Evolutionary conservation across 2,329 filamentous ascomycete species (phyloP).

Genomic region (Talaromyces rugulosus): DNA sequence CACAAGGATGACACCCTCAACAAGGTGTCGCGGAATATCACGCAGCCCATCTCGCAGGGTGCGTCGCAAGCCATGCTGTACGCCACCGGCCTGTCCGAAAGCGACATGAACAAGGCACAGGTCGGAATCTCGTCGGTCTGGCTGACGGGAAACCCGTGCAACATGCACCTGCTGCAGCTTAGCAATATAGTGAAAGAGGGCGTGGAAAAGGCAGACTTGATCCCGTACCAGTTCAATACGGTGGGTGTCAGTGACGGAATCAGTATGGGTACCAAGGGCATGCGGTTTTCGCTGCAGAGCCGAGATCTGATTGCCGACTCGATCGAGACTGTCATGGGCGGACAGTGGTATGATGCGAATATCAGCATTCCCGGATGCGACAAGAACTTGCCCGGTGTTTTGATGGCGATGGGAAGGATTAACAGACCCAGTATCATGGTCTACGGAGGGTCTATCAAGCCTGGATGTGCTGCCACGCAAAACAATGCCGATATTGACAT

Average conservation of each 20-base stretch:
- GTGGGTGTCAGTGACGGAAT: conserved; percentile 97
- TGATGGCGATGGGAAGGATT: conserved; percentile 90
- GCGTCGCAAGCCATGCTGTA: conserved; percentile 99
- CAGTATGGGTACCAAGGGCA: conserved; percentile 96
- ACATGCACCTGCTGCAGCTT: conserved; percentile 95
- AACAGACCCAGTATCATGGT: conserved; percentile 97
- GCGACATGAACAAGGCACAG: conserved; percentile 93
- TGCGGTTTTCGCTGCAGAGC: conserved; percentile 92
- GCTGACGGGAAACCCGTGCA: conserved; percentile 98
- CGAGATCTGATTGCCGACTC: conserved; percentile 96
- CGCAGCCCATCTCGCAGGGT: conserved; percentile 95
- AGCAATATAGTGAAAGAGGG: conserved; percentile 72
- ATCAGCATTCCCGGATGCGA: conserved; percentile 96
- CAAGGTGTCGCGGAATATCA: conserved; percentile 78
- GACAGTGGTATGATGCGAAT: conserved; percentile 98
- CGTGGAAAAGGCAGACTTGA: conserved; percentile 70
- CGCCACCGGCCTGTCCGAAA: conserved; percentile 80
- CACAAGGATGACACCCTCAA: conserved; percentile 61
- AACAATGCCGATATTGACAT: conserved; percentile 79
- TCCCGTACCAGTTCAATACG: conserved; percentile 98
- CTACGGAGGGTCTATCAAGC: conserved; percentile 90
- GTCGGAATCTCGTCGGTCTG: conserved; percentile 97
- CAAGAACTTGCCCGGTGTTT: conserved; percentile 97
- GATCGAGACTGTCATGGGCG: conserved; percentile 98
- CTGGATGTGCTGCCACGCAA: conserved; percentile 76